Evolutionary conservation across 1,284 basidiomycete genomes (phyloP).

Genomic region (Tylopilus sp.): DNA sequence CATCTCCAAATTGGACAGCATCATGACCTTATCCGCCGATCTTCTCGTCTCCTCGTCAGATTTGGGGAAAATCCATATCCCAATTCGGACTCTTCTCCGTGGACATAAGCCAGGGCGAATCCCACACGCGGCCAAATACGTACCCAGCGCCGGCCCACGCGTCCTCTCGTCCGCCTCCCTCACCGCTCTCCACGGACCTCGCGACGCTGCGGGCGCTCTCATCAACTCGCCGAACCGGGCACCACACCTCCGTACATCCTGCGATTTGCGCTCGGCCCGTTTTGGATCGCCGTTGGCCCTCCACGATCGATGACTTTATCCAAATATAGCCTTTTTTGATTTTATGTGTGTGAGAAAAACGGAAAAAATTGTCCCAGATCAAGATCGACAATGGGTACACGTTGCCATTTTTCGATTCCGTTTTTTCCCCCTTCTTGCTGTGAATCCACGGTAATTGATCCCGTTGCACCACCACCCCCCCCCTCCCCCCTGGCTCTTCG

Average conservation of each 20-base stretch:
- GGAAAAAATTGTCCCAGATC: not conserved
- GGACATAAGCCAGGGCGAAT: constrained; percentile 29
- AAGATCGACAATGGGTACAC: not conserved
- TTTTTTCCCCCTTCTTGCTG: not conserved
- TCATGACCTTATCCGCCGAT: constrained; percentile 37
- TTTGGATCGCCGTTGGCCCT: constrained; percentile 20
- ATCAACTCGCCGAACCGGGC: constrained; percentile 1
- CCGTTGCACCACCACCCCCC: not conserved
- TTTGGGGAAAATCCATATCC: constrained; percentile 30
- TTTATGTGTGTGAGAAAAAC: constrained; percentile 4
- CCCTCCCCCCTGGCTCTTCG: not conserved
- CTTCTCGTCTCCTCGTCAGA: constrained; percentile 27
- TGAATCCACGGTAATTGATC: not conserved
- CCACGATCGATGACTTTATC: constrained; percentile 10
- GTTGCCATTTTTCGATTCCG: too few relatives aligned
- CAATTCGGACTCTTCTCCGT: constrained; percentile 24
- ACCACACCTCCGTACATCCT: not conserved
- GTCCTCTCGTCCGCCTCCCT: not conserved
- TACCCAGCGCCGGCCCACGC: not conserved
- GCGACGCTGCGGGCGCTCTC: not conserved
- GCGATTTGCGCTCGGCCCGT: constrained; percentile 23
- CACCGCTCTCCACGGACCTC: constrained; percentile 13
- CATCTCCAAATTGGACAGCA: constrained; percentile 5
- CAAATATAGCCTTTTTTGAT: constrained; percentile 6
- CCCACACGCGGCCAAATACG: constrained; percentile 10